Evolutionary conservation across 202 grass and related monocot genomes (phyloP), one percentile per base, ranked within the genome.

Genomic region (Carex sylvatica): DNA sequence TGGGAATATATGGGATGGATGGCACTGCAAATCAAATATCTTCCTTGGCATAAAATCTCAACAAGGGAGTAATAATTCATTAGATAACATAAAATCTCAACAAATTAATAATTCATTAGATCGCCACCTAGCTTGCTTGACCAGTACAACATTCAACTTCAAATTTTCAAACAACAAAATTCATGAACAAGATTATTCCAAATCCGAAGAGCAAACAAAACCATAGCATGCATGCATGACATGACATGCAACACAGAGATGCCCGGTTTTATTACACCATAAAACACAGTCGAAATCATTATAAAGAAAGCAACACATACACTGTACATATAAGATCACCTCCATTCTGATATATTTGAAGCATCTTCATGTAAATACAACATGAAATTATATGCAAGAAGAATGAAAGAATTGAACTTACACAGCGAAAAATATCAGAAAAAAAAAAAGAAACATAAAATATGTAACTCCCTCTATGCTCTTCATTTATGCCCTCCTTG

Each of bases 351-450:
- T 60, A 78, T 60, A 38, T 38, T 77, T 59, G 49, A 52, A 82
- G 62, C 65, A 62, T 84, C 40, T 84, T 76, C 30, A 40, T 66
- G 69, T 65, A 30, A 84, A 84, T 84, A 84, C 83, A 78, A 84
- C 69, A n/a, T n/a, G n/a, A 84, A 64, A 84, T 77, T 84, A 66
- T 84, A 75, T 84, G 66, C 55, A 61, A 19, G 67, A 84, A 64
- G 83, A 73, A 84, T 73, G 56, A 84, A 84, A 75, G 61, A 84
- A 76, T 77, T 26, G 40, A 22, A 60, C 53, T 60, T 40, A 38
- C 56, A 60, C 42, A 76, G 23, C n/a, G 6, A 70, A 18, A 84
- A 11, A 63, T 20, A 42, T 36, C 54, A 77, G 46, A 65, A 65
- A 52, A 24, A 26, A 65, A 65, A 52, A 24, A 46, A n/a, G 9